A percentile compares a stretch with the other conserved stretches of the same genome.
These are phyloP conservation scores for Phaeosphaeriaceae sp. DNA, from an alignment of 2,329 filamentous ascomycete species.

Conservation along the genomic window DNA sequence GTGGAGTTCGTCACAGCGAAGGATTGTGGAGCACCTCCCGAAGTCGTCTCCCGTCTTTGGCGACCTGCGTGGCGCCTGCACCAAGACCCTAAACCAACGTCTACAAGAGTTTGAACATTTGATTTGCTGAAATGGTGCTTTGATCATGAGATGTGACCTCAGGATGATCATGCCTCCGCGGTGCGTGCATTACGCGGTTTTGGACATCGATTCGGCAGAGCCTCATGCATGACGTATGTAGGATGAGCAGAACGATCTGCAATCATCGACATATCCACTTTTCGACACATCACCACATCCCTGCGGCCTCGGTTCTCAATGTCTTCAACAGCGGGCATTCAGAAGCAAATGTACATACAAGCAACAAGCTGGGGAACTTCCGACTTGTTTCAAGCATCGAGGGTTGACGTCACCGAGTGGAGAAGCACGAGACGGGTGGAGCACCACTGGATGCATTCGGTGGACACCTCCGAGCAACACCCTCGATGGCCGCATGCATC, in stretches of 20 bases:
- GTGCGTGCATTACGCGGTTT: background rate
- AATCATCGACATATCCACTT: background rate
- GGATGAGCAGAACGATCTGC: background rate
- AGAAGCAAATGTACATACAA: background rate
- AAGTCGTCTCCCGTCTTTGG: conserved; percentile 18
- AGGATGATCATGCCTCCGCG: background rate
- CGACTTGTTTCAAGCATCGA: background rate
- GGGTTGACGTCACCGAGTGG: conserved; percentile 2
- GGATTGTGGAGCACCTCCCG: conserved; percentile 19
- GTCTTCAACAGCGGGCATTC: background rate
- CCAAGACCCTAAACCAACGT: conserved; percentile 3
- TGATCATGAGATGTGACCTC: background rate
- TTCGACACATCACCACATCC: background rate
- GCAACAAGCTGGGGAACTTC: background rate
- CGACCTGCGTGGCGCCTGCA: conserved; percentile 15
- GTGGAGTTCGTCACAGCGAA: conserved; percentile 9
- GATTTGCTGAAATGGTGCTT: conserved; percentile 38
- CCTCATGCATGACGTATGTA: background rate
- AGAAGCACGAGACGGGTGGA: no score
- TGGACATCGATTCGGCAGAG: background rate
- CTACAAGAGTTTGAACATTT: background rate
- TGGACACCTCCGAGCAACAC: background rate
- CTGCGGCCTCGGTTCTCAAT: background rate
- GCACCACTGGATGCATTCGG: background rate
- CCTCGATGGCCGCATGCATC: background rate